A percentile compares a stretch with the other conserved stretches of the same genome.
These are phyloP conservation scores for Fusarium dlaminii DNA, from an alignment of 2,329 filamentous ascomycete genomes.

Conservation along the genomic window DNA sequence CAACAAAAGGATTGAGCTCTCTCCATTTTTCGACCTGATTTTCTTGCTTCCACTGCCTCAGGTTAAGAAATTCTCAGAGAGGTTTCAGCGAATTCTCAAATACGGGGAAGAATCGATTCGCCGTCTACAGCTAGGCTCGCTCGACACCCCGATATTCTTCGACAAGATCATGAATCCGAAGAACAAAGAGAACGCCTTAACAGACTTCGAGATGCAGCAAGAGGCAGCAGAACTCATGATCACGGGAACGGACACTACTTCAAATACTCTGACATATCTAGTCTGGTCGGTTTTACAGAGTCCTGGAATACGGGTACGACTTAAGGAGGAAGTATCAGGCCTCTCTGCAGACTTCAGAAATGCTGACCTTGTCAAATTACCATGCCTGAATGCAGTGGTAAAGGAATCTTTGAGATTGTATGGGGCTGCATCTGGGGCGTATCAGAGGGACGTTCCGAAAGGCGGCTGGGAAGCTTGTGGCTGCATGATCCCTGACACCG, in stretches of 20 bases:
- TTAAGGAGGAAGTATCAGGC: neutral
- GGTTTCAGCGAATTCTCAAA: neutral
- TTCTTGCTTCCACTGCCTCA: neutral
- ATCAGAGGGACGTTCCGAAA: neutral
- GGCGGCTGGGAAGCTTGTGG: neutral
- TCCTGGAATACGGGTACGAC: neutral
- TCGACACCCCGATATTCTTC: neutral
- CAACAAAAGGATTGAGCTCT: neutral
- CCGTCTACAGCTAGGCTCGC: neutral
- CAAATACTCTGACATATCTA: neutral
- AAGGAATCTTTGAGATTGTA: conserved; percentile 10
- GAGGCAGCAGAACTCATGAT: neutral
- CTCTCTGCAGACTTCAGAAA: neutral
- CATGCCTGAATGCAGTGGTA: neutral
- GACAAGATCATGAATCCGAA: neutral
- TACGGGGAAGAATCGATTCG: neutral
- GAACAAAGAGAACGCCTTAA: neutral
- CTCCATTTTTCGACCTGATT: neutral
- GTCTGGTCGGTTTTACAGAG: neutral
- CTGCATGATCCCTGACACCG: neutral
- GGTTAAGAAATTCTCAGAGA: neutral
- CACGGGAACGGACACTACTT: neutral
- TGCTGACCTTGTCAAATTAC: neutral
- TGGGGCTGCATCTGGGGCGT: neutral
- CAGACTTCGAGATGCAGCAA: neutral